A percentile compares a stretch with the other conserved stretches of the same genome.
These are phyloP conservation scores for Smallanthus sonchifolius DNA, from an alignment of 129 eudicot genomes.

Conservation along the genomic window DNA sequence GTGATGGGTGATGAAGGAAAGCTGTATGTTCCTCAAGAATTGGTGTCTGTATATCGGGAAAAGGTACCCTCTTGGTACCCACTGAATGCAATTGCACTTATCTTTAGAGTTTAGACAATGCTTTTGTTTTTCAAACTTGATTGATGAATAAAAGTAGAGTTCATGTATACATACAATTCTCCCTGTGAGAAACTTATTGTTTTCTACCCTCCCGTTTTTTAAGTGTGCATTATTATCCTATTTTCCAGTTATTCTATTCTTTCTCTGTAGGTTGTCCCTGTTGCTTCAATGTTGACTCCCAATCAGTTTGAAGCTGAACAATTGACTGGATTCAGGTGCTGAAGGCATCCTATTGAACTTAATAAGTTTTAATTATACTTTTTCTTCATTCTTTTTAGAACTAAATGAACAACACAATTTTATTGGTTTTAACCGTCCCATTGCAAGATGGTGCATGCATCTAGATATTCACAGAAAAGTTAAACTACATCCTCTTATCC, in stretches of 20 bases:
- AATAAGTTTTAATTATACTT: neutral
- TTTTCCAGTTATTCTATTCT: neutral
- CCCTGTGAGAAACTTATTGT: neutral
- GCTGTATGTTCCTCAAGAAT: constrained; percentile 86
- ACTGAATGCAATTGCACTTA: constrained; percentile 5
- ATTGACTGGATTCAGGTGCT: constrained; percentile 74
- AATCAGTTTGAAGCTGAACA: constrained; percentile 98
- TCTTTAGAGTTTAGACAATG: neutral
- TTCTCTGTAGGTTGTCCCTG: constrained; percentile 85
- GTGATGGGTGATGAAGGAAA: constrained; percentile 98
- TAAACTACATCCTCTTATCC: neutral
- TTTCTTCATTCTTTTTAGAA: neutral
- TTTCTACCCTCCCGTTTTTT: neutral
- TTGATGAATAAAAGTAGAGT: neutral
- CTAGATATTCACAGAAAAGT: neutral
- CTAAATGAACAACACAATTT: neutral
- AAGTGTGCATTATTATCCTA: neutral
- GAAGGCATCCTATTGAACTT: constrained; percentile 22
- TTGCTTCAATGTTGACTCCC: constrained; percentile 99
- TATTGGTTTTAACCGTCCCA: neutral
- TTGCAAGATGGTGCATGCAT: constrained; percentile 5
- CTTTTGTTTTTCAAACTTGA: constrained; percentile 9
- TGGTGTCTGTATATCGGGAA: constrained; percentile 88
- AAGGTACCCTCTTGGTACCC: constrained; percentile 49
- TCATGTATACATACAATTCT: neutral